phyloP scores from a whole-genome alignment of 1,139 yeast genomes.

The Debaryomyces psychrophilus region DNA sequence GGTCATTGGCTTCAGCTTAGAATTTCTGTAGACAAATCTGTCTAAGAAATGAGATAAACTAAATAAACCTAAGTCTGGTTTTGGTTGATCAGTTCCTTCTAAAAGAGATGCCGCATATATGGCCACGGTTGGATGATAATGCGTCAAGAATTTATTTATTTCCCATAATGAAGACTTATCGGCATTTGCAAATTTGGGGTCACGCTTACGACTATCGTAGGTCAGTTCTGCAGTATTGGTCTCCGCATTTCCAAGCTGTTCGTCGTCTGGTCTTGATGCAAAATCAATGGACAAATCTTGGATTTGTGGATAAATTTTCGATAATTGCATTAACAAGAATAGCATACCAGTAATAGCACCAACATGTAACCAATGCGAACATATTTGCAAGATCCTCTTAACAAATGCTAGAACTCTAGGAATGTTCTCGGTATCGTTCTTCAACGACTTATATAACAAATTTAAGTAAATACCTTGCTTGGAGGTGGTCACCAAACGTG shows the following conservation, averaged over 20 bases:
- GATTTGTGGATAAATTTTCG: conserved; percentile 46
- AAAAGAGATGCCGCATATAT: conserved; percentile 73
- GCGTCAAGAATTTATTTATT: conserved; percentile 66
- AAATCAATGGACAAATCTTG: conserved; percentile 46
- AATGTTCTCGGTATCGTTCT: conserved; percentile 60
- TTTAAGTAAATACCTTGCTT: conserved; percentile 90
- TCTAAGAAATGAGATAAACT: conserved; percentile 90
- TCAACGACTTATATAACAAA: conserved; percentile 79
- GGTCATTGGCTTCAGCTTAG: conserved; percentile 70
- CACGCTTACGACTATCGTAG: conserved; percentile 91
- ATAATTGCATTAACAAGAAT: conserved; percentile 69
- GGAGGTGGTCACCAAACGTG: conserved; percentile 79
- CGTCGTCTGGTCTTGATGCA: conserved; percentile 41
- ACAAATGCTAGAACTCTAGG: conserved; percentile 85
- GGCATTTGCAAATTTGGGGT: conserved; percentile 87
- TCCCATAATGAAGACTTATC: conserved; percentile 87
- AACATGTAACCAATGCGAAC: conserved; percentile 81
- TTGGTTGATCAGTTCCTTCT: conserved; percentile 47
- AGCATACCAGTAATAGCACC: conserved; percentile 94
- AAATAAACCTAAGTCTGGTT: conserved; percentile 88
- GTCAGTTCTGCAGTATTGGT: conserved; percentile 9
- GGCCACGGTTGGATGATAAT: conserved; percentile 91
- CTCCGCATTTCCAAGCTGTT: conserved; percentile 26
- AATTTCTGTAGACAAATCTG: conserved; percentile 91
- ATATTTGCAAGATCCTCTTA: conserved; percentile 84